Base-by-base conservation (phyloP, 495 filamentous ascomycete species). In the Massariosphaeria phaeospora region DNA sequence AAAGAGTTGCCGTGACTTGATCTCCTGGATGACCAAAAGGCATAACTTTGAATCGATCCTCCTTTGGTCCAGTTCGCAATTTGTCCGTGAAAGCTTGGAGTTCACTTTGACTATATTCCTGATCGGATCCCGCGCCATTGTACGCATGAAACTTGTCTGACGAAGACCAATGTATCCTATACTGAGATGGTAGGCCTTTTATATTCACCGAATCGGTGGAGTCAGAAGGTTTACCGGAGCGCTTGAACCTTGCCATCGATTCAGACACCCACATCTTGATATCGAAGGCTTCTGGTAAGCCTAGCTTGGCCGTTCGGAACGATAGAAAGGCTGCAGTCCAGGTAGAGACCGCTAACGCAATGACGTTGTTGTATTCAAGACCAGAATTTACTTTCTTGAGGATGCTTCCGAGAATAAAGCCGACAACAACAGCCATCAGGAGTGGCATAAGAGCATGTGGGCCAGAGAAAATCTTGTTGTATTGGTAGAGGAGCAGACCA, bases 401-500 rank as follows among this genome's bases (percentile, higher is more conserved):
- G 5, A 65, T 33, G 24, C 67, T 49, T 18, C 78, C 79, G 11
- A 76, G 25, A 0, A 75, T 68, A 26, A 83, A 62, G 4, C 78
- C 79, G 15, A 79, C 46, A 9, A 70, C 29, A 5, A 72, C 65
- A 24, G 76, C 76, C 11, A 69, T 55, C 4, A 79, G 48, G 20
- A 82, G 67, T 0, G 78, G 75, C 48, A 74, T 76, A 27, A 79
- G 63, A 1, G 77, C 78, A 40, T 78, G 70, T 12, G 76, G 73
- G 0, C 78, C 79, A 13, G 75, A 70, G 62, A 81, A 83, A 41
- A 83, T 79, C 48, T 78, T 78, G 55, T 77, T 81, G 65, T 80
- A 82, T 62, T 82, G 78, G 53, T 81, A 81, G 70, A 76, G 79
- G 31, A 81, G 70, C 43, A 82, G 66, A 24, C 79, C 79, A 10